Evolutionary conservation across 257 asterid genomes (phyloP).

Genomic region (Nicotiana otophora): DNA sequence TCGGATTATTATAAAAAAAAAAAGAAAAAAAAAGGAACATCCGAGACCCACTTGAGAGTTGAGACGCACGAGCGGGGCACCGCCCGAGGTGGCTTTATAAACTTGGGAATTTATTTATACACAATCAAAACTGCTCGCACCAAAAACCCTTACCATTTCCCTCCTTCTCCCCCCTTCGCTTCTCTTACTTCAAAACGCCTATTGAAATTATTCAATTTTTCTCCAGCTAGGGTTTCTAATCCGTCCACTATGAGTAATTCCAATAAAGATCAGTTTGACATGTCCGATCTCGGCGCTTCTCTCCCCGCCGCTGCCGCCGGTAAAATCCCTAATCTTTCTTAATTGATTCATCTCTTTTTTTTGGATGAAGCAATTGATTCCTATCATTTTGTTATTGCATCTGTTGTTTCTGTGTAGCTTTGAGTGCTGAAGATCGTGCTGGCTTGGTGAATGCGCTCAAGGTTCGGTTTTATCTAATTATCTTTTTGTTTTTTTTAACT

Average conservation of each 20-base stretch:
- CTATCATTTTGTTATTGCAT: neutral
- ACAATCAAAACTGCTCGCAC: neutral
- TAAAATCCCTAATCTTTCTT: conserved; percentile 13
- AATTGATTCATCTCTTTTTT: neutral
- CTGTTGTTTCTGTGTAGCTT: conserved; percentile 36
- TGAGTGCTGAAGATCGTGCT: conserved; percentile 81
- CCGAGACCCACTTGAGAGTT: too few relatives aligned
- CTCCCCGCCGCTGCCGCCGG: conserved; percentile 96
- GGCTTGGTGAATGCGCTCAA: conserved; percentile 72
- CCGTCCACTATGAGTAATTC: conserved; percentile 31
- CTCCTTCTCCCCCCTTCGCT: conserved; percentile 7
- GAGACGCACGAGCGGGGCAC: neutral
- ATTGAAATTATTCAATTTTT: neutral
- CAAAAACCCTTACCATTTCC: conserved; percentile 7
- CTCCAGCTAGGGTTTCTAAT: conserved; percentile 8
- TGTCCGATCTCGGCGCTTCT: conserved; percentile 51
- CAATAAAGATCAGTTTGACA: conserved; percentile 38
- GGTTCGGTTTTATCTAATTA: conserved; percentile 29
- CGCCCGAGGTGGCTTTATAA: neutral
- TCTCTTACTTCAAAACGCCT: conserved; percentile 4
- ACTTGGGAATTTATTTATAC: neutral
- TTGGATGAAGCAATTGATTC: neutral
- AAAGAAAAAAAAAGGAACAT: too few relatives aligned
- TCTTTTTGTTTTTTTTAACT: neutral
- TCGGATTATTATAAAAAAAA: too few relatives aligned